A percentile compares a stretch with the other conserved stretches of the same genome.
phyloP scores from a whole-genome alignment of 768 basidiomycete species.

The Cubamyces lactineus region DNA sequence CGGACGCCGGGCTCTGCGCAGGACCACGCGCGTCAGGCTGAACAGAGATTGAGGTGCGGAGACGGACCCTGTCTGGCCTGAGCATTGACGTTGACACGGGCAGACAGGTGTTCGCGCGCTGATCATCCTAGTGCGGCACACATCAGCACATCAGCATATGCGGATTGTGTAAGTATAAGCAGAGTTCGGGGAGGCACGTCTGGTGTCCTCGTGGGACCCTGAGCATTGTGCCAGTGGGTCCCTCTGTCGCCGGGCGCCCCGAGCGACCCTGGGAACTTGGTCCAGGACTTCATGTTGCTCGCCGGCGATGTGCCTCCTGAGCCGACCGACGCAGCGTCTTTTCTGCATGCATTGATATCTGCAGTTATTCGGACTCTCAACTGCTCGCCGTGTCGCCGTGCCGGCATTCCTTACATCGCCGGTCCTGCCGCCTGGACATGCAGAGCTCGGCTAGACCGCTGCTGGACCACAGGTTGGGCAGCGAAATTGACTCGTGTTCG shows the following conservation, averaged over 20 bases:
- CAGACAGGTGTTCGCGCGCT: constrained; percentile 21
- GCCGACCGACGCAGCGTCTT: constrained; percentile 1
- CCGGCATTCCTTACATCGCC: not conserved
- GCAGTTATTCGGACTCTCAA: constrained; percentile 4
- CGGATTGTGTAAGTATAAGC: too few species aligned
- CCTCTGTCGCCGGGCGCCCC: not conserved
- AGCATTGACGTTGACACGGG: not conserved
- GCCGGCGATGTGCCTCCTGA: not conserved
- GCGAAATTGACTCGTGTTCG: too few species aligned
- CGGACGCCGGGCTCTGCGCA: not conserved
- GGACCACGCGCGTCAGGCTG: constrained; percentile 14
- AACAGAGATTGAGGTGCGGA: constrained; percentile 13
- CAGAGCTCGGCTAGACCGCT: too few species aligned
- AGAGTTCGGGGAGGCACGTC: too few species aligned
- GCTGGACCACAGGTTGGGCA: too few species aligned
- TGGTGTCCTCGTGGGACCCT: not conserved
- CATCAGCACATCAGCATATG: too few species aligned
- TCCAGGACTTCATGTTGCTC: not conserved
- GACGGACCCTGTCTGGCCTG: not conserved
- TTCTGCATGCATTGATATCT: not conserved
- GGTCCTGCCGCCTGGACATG: not conserved
- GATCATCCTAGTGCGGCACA: not conserved
- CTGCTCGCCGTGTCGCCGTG: constrained; percentile 11
- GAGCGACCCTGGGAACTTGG: constrained; percentile 11
- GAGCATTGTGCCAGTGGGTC: not conserved